Evolutionary conservation across 2,329 filamentous ascomycete species (phyloP).

Genomic region (Hypoxylon sp.): DNA sequence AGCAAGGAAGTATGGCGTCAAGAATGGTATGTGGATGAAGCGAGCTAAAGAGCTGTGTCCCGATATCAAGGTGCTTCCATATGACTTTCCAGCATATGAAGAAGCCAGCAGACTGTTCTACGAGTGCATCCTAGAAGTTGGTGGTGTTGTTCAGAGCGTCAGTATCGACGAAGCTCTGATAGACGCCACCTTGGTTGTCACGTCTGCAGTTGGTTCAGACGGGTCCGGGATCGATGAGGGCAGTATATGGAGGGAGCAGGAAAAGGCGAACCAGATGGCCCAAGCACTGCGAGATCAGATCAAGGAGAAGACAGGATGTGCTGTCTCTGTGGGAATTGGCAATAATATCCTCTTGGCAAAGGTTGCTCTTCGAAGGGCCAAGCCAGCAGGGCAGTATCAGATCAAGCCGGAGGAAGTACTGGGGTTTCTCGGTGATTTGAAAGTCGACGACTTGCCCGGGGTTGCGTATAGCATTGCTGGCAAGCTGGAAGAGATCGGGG

Average conservation of each 20-base stretch:
- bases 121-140: conserved; percentile 78
- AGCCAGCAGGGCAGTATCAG: conserved; percentile 92
- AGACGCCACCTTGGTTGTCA: conserved; percentile 77
- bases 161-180: conserved; percentile 95
- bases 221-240: conserved; percentile 71
- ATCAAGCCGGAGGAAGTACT: conserved; percentile 82
- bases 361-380: conserved; percentile 87
- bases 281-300: conserved; percentile 71
- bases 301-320: conserved; percentile 78
- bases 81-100: conserved; percentile 95
- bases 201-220: conserved; percentile 70
- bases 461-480: conserved; percentile 90
- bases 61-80: conserved; percentile 87
- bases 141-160: conserved; percentile 90
- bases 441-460: conserved; percentile 84
- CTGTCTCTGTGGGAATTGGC: conserved; percentile 92
- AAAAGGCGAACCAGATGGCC: conserved; percentile 77
- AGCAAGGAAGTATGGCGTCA: conserved; percentile 84
- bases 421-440: conserved; percentile 77
- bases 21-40: conserved; percentile 99
- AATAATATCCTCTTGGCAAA: conserved; percentile 91
- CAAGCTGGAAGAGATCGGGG: conserved; percentile 86
- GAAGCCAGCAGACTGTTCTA: conserved; percentile 90
- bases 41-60: conserved; percentile 82
- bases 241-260: conserved; percentile 79